Conservation (phyloP, 805 yeast species). For the Tanozyma kutaoensis region DNA sequence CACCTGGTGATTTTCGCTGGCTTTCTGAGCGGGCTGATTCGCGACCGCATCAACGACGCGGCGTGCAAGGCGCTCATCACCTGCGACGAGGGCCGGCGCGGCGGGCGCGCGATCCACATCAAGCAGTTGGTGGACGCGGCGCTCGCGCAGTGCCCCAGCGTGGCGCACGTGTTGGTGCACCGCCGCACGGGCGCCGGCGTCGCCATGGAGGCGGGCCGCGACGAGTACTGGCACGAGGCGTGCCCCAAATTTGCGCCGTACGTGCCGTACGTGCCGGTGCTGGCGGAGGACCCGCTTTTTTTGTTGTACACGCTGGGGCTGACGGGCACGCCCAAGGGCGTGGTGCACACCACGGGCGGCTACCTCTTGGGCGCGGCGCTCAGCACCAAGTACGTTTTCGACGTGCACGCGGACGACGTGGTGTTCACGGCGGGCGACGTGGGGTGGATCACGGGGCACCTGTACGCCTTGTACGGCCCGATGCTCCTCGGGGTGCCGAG, state of each 20-base stretch:
- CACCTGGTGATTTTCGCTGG: slow-evolving; percentile 98
- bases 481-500: slow-evolving; percentile 77
- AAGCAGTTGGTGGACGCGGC: slow-evolving; percentile 96
- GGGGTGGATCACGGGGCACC: slow-evolving; percentile 99
- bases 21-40: slow-evolving; percentile 83
- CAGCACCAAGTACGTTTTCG: slow-evolving; percentile 88
- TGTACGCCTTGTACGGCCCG: slow-evolving; percentile 93
- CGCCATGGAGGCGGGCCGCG: slow-evolving; percentile 69
- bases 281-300: slow-evolving; percentile 91
- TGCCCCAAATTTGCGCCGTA: slow-evolving; percentile 69
- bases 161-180: slow-evolving; percentile 75
- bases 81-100: slow-evolving; percentile 91
- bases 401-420: slow-evolving; percentile 77
- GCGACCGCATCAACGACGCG: slow-evolving; percentile 85
- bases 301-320: slow-evolving; percentile 95
- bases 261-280: slow-evolving; percentile 76
- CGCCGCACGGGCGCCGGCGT: slow-evolving; percentile 75
- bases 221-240: slow-evolving; percentile 94
- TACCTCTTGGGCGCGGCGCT: slow-evolving; percentile 85
- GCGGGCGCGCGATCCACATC: slow-evolving; percentile 85
- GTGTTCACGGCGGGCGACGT: slow-evolving; percentile 96
- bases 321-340: slow-evolving; percentile 97
- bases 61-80: slow-evolving; percentile 79
- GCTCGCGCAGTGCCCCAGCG: slow-evolving; percentile 57
- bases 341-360: slow-evolving; percentile 91